phyloP scores from a whole-genome alignment of 495 filamentous ascomycete species.

The Podospora pseudopauciseta region DNA sequence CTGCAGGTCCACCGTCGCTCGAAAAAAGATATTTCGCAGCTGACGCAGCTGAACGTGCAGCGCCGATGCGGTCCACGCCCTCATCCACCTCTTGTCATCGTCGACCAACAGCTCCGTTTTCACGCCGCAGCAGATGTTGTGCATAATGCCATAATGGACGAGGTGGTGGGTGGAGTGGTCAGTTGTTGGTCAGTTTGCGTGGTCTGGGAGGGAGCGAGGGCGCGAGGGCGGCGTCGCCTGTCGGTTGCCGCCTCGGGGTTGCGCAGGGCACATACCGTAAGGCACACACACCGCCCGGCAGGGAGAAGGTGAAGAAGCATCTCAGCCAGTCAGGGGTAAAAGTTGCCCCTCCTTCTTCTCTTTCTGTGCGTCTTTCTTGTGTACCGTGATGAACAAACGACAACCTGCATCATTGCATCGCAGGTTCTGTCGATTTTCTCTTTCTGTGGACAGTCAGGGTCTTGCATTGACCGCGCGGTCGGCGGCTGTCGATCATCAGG shows the following conservation, averaged over 20 bases:
- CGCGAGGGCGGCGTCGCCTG: not conserved
- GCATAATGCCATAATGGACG: not conserved
- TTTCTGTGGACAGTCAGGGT: conserved; percentile 6
- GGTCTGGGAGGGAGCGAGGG: not conserved
- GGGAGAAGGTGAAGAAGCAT: not conserved
- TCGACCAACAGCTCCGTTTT: not conserved
- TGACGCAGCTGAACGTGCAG: not conserved
- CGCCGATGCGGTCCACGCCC: not conserved
- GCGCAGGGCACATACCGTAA: not conserved
- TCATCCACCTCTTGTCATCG: not conserved
- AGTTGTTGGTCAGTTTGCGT: not conserved
- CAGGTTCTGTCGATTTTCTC: not conserved
- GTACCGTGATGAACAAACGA: conserved; percentile 1
- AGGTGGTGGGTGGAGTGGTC: not conserved
- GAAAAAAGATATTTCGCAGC: not conserved
- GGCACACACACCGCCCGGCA: not conserved
- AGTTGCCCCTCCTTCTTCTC: not conserved
- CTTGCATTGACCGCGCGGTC: conserved; percentile 19
- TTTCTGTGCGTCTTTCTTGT: not conserved
- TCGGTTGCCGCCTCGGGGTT: not conserved
- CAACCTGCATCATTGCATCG: not conserved
- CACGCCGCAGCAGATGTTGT: not conserved
- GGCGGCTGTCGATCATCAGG: conserved; percentile 15
- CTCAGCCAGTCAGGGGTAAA: not conserved
- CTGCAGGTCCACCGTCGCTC: too few relatives aligned